Base-by-base conservation (phyloP, 1,284 basidiomycete genomes). In the Puccinia triticina region DNA sequence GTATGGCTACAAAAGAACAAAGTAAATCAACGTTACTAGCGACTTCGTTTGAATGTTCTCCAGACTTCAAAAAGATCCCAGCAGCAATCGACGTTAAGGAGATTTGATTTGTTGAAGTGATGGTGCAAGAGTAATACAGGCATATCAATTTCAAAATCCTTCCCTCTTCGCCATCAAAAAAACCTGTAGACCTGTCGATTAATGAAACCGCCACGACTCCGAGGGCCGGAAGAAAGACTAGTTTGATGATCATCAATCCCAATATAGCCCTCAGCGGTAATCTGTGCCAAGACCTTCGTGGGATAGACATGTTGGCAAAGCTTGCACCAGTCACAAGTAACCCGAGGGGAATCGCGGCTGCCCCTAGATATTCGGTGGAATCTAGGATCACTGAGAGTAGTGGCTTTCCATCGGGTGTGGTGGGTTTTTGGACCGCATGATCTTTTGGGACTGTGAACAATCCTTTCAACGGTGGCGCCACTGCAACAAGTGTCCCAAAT, bases 51-150 rank as follows among this genome's bases (percentile, higher is more conserved):
- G 32, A 53, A 21, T 48, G 21, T 69, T 43, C 43, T 26, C 40
- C 40, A 0, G 66, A 16, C 7, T 46, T 46, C 14, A 48, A 26
- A 48, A 46, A 69, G 66, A 69, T 26, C 0, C 46, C 77, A 34
- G 77, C 61, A 29, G 77, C 77, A 12, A 78, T 53, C 12, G 77
- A 53, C 14, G 29, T 71, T 37, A 78, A 40, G 34, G 77, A 78
- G 64, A 78, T 78, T 78, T 78, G 77, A 37, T 78, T 78, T 12
- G 77, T 78, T 23, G 77, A 78, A 69, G 64, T 78, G 64, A 78
- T 43, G 18, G 77, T 66, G 64, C 77, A 78, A 71, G 77, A 69
- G 55, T 78, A 78, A 66, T 78, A 78, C 14, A 78, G 34, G 48
- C 64, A 78, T 16, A 78, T 55, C 43, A 78, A 34, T 37, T 78